phyloP scores from a whole-genome alignment of 768 basidiomycete species.

The Tricholoma sp. region DNA sequence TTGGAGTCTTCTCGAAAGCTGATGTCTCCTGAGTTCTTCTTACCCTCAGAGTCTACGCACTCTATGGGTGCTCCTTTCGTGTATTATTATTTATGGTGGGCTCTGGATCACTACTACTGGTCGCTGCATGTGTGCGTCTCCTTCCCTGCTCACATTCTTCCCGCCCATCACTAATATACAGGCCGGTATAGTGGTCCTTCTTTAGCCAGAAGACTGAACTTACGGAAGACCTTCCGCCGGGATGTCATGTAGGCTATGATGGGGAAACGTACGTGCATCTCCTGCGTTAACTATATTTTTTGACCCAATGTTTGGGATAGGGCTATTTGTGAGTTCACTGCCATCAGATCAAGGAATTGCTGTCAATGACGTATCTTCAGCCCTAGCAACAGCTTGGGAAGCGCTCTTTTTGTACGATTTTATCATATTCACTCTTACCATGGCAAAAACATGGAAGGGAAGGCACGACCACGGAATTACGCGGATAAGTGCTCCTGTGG shows the following conservation, averaged over 20 bases:
- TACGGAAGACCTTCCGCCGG: conserved; percentile 14
- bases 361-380: conserved; percentile 12
- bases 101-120: conserved; percentile 24
- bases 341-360: neutral
- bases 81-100: conserved; percentile 31
- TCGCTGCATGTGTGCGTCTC: conserved; percentile 31
- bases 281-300: neutral
- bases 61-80: conserved; percentile 37
- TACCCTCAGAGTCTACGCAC: conserved; percentile 43
- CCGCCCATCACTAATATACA: neutral
- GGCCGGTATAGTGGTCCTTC: conserved; percentile 39
- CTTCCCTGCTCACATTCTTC: neutral
- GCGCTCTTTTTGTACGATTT: conserved; percentile 45
- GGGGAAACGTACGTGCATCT: conserved; percentile 22
- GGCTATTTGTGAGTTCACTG: conserved; percentile 12
- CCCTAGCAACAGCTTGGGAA: conserved; percentile 41
- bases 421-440: conserved; percentile 41
- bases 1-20: neutral
- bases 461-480: conserved; percentile 22
- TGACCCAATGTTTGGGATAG: conserved; percentile 1
- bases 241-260: conserved; percentile 31
- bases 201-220: conserved; percentile 30
- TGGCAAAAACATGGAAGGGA: conserved; percentile 39
- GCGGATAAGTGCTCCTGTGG: conserved; percentile 25
- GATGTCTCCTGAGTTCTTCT: conserved; percentile 30